Evolutionary conservation across 495 filamentous ascomycete genomes (phyloP).

Genomic region (Recurvomyces mirabilis): DNA sequence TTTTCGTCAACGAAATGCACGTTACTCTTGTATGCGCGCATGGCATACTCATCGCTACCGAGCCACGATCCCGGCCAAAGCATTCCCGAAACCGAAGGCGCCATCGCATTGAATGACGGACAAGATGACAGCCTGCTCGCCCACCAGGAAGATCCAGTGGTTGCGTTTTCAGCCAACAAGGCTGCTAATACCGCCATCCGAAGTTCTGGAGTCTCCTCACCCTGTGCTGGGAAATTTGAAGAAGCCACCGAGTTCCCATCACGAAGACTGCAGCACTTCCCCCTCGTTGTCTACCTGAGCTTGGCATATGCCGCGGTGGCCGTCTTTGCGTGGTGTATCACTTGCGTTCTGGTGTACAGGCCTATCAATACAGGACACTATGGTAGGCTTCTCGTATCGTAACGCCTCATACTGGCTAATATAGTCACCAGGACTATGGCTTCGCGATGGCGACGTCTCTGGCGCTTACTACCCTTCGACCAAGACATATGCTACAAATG

Average conservation of each 20-base stretch:
- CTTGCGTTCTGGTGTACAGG: neutral
- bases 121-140: neutral
- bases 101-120: neutral
- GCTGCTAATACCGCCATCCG: too few relatives aligned
- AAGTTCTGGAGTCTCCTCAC: neutral
- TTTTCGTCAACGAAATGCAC: too few relatives aligned
- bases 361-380: neutral
- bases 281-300: neutral
- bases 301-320: neutral
- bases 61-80: neutral
- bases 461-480: neutral
- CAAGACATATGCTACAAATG: neutral
- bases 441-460: neutral
- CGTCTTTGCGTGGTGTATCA: neutral
- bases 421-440: neutral
- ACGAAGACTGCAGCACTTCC: neutral
- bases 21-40: neutral
- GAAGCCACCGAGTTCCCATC: neutral
- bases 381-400: neutral
- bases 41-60: neutral
- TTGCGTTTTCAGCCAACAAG: neutral
- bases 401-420: neutral
- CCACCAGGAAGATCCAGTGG: neutral
- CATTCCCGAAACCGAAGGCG: neutral
- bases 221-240: neutral